These are phyloP conservation scores for Coix lacrymajobi DNA, from an alignment of 176 grass and related monocot species.

Conservation along the genomic window DNA sequence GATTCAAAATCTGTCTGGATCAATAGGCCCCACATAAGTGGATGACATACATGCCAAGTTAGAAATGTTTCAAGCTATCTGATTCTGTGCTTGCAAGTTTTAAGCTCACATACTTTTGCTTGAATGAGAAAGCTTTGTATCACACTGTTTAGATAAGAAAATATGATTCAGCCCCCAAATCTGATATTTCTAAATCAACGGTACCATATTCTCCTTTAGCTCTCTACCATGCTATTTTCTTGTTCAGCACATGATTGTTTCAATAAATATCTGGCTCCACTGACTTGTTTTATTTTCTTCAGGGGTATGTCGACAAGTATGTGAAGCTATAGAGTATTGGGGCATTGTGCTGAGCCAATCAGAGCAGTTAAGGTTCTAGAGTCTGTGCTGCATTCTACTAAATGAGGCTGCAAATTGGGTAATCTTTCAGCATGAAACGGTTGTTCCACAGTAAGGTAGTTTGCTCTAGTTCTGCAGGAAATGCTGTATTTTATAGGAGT, in stretches of 20 bases:
- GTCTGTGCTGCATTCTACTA: conserved; percentile 18
- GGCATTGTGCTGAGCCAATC: neutral
- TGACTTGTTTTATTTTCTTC: conserved; percentile 23
- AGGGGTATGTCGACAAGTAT: conserved; percentile 99
- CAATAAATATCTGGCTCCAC: neutral
- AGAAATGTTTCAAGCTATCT: neutral
- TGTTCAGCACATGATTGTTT: conserved; percentile 16
- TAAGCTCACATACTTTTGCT: neutral
- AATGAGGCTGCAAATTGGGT: neutral
- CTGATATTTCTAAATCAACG: neutral
- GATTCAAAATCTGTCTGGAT: neutral
- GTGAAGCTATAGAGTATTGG: conserved; percentile 60
- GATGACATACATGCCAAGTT: neutral
- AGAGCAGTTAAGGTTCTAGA: conserved; percentile 11
- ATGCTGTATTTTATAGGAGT: conserved; percentile 10
- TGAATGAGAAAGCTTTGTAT: conserved; percentile 2
- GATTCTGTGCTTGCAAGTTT: neutral
- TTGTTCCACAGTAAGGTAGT: conserved; percentile 18
- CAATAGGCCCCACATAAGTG: neutral
- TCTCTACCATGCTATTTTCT: neutral
- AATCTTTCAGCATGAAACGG: conserved; percentile 17
- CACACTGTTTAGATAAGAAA: neutral
- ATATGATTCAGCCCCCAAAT: neutral
- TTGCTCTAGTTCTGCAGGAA: conserved; percentile 14
- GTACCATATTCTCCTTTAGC: neutral